These are phyloP conservation scores for Acanthamoeba culbertsoni DNA, from an alignment of 208 protist species.

Conservation along the genomic window DNA sequence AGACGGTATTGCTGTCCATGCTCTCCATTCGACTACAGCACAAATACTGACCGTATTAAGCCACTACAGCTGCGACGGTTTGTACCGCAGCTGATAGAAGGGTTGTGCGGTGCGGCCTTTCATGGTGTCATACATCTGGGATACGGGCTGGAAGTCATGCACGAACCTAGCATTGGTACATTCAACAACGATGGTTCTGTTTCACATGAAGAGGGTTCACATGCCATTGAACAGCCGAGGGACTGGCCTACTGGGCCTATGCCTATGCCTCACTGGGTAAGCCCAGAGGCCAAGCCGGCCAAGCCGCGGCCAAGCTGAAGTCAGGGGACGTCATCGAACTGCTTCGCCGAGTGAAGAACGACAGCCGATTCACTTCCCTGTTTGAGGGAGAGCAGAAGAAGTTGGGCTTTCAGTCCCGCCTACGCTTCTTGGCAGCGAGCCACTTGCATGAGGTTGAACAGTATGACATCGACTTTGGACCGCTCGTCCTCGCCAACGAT, in stretches of 20 bases:
- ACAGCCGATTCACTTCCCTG: neutral
- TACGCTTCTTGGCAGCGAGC: neutral
- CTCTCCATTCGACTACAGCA: neutral
- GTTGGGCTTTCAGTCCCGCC: neutral
- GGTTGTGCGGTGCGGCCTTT: constrained; percentile 7
- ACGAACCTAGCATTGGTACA: neutral
- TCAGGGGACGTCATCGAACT: neutral
- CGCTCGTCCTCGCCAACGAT: neutral
- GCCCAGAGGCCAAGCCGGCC: neutral
- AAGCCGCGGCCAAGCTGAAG: neutral
- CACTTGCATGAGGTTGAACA: neutral
- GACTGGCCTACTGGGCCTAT: constrained; percentile 13
- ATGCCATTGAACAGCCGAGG: neutral
- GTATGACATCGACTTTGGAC: neutral
- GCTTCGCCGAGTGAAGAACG: neutral
- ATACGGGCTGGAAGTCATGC: neutral
- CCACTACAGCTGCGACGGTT: neutral
- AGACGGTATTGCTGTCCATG: neutral
- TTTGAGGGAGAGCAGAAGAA: neutral
- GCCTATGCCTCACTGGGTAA: neutral
- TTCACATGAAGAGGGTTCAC: neutral
- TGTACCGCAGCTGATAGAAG: constrained; percentile 16
- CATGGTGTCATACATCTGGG: constrained; percentile 43
- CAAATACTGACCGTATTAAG: neutral
- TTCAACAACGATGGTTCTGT: neutral